Conservation (phyloP, 257 asterid species). For the Salvia rosmarinus region DNA sequence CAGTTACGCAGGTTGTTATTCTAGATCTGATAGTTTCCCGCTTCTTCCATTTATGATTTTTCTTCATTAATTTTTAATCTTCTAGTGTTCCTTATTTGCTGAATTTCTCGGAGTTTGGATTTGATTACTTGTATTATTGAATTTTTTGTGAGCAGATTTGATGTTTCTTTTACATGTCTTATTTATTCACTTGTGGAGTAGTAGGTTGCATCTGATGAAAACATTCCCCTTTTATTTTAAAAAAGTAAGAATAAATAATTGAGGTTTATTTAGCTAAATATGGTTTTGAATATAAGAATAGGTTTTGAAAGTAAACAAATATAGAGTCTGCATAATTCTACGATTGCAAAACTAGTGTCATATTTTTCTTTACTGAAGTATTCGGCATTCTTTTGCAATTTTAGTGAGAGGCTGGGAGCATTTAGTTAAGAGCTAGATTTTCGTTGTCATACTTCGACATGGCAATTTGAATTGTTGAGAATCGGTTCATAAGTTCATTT, state of each 20-base stretch:
- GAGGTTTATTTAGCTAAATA: conserved; percentile 10
- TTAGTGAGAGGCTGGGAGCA: background rate
- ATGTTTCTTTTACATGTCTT: background rate
- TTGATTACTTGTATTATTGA: background rate
- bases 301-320: background rate
- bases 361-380: background rate
- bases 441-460: background rate
- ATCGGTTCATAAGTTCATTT: background rate
- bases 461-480: background rate
- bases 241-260: too few species aligned
- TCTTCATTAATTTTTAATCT: background rate
- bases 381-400: background rate
- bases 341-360: too few species aligned
- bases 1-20: conserved; percentile 81
- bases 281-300: background rate
- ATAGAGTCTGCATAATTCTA: conserved; percentile 1
- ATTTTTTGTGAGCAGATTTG: background rate
- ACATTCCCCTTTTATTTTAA: too few species aligned
- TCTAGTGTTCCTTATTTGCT: background rate
- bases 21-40: conserved; percentile 50
- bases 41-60: conserved; percentile 3
- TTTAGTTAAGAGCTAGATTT: background rate
- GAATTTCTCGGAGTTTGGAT: background rate
- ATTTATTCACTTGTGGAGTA: background rate
- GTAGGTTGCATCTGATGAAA: background rate